phyloP scores from a whole-genome alignment of 2,329 filamentous ascomycete genomes.

The Dactylellina sp. region DNA sequence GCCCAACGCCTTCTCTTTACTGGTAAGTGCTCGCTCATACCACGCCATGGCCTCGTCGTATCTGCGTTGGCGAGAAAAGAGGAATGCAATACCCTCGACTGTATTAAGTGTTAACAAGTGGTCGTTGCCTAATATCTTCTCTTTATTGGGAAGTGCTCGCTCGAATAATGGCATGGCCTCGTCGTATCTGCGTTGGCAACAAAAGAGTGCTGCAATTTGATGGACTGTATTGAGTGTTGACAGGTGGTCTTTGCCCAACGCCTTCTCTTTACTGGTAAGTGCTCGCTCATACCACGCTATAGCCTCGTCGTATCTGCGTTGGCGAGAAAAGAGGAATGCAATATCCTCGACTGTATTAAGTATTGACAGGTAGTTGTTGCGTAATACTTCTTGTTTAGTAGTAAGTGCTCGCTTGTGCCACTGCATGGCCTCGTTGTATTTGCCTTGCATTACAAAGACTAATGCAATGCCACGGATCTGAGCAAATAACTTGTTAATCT shows the following conservation, averaged over 20 bases:
- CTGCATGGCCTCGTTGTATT: no score
- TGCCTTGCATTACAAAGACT: not conserved
- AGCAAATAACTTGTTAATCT: no score
- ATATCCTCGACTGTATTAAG: constrained; percentile 31
- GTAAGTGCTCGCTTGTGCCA: no score
- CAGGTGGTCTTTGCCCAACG: not conserved
- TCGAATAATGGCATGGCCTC: constrained; percentile 48
- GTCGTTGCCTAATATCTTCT: constrained; percentile 41
- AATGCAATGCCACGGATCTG: no score
- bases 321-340: constrained; percentile 23
- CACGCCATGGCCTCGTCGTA: constrained; percentile 38
- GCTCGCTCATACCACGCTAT: constrained; percentile 24
- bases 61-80: constrained; percentile 37
- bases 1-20: constrained; percentile 12
- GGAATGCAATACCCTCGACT: constrained; percentile 37
- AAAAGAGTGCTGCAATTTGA: not conserved
- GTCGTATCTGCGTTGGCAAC: constrained; percentile 22
- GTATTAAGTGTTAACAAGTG: constrained; percentile 16
- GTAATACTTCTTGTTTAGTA: no score
- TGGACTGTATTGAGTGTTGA: not conserved
- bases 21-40: constrained; percentile 26
- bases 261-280: constrained; percentile 22
- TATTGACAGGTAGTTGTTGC: no score
- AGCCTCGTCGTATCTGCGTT: constrained; percentile 42
- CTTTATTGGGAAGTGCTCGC: constrained; percentile 16